Evolutionary conservation across 805 yeast genomes (phyloP), one percentile per base, ranked within the genome.

Genomic region (Spathaspora arborariae): DNA sequence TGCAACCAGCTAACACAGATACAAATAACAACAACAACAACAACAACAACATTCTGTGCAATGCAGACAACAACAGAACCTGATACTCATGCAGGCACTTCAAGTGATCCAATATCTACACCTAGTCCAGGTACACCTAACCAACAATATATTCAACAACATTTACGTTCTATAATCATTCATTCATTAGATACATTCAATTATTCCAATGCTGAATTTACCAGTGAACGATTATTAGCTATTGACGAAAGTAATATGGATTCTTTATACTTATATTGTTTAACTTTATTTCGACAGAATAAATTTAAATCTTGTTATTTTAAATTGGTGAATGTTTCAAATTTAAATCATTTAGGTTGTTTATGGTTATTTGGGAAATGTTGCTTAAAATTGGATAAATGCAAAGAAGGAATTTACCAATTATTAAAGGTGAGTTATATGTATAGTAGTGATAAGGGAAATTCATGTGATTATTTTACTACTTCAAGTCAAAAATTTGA

Each of bases 211-310:
- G 97, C 98, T 1, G 90, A 84, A 58, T 88, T 94, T 65, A 83
- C 92, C 4, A 81, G 90, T 15, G 98, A 94, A 62, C 73, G 96
- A 52, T 70, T 89, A 19, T 65, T 85, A 27, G 88, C 96, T 1
- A 77, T 80, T 43, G 75, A 75, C 41, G 70, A 73, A n/a, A 63
- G 72, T 34, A 76, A 80, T 51, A 62, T 76, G 5, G 88, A 84
- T 45, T 77, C 91, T 8, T 60, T 79, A 3, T 86, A 88, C 61
- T 67, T 90, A 35, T 82, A 86, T 58, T 88, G 87, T 13, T 67
- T 86, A 34, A 82, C 86, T 1, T 71, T 86, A 45, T 81, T 67
- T 56, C 80, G 82, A 47, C 79, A 75, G 50, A 71, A 73, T 13
- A 78, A 83, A 54, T 80, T 66, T 63, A 82, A 83, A 50, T 69